phyloP scores from a whole-genome alignment of 2,329 filamentous ascomycete genomes.

The Beauveria varroae region DNA sequence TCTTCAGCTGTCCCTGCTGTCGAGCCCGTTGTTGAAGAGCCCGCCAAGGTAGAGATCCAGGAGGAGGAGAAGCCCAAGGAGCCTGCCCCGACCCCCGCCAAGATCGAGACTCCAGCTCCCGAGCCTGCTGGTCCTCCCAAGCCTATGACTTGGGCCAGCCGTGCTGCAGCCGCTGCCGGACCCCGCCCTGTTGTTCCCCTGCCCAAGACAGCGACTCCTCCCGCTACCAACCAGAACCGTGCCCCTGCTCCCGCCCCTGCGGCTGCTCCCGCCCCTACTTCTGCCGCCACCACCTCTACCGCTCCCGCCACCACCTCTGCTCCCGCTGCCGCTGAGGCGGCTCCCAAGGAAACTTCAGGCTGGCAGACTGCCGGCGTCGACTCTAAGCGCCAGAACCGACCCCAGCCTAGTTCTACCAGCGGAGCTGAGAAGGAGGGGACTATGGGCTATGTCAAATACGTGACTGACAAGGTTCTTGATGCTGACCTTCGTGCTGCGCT shows the following conservation, averaged over 20 bases:
- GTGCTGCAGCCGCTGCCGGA: slow-evolving; percentile 51
- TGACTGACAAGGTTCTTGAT: slow-evolving; percentile 78
- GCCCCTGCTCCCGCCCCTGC: slow-evolving; percentile 40
- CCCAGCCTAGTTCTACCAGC: slow-evolving; percentile 54
- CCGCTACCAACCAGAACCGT: slow-evolving; percentile 41
- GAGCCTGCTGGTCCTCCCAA: slow-evolving; percentile 43
- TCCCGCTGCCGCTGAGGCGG: slow-evolving; percentile 25
- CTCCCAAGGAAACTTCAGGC: slow-evolving; percentile 42
- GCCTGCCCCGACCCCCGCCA: slow-evolving; percentile 45
- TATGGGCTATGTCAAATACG: slow-evolving; percentile 91
- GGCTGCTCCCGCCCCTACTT: slow-evolving; percentile 39
- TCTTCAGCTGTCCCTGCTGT: neutral
- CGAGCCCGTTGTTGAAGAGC: slow-evolving; percentile 35
- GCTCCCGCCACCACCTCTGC: slow-evolving; percentile 30
- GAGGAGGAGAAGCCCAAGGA: slow-evolving; percentile 61
- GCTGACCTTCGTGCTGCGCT: slow-evolving; percentile 65
- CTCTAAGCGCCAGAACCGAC: slow-evolving; percentile 75
- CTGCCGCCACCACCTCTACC: slow-evolving; percentile 25
- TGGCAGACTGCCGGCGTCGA: slow-evolving; percentile 88
- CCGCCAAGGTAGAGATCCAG: slow-evolving; percentile 48
- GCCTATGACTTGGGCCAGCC: slow-evolving; percentile 71
- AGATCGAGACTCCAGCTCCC: slow-evolving; percentile 33
- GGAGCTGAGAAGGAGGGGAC: slow-evolving; percentile 65
- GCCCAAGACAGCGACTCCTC: slow-evolving; percentile 49
- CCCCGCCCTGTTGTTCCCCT: slow-evolving; percentile 46